These are phyloP conservation scores for Trichopus zeylanicus DNA, from an alignment of 116 monocot genomes.

Conservation along the genomic window DNA sequence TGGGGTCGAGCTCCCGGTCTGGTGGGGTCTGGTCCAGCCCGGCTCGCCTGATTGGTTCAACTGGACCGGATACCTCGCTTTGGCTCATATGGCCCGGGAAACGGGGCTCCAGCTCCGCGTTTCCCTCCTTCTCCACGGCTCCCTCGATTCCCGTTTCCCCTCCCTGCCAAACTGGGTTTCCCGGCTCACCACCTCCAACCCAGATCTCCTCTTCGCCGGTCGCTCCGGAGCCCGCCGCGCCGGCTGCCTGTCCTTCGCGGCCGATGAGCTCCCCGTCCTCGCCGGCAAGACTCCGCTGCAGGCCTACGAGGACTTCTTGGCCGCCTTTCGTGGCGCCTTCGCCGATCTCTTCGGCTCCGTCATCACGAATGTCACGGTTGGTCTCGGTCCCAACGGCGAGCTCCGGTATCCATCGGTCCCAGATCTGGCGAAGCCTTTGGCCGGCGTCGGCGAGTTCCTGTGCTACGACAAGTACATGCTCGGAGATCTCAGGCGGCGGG, in stretches of 20 bases:
- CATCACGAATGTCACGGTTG: constrained; percentile 48
- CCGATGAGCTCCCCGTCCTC: constrained; percentile 62
- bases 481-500: constrained; percentile 20
- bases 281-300: constrained; percentile 48
- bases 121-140: constrained; percentile 38
- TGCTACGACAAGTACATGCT: constrained; percentile 60
- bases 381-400: constrained; percentile 71
- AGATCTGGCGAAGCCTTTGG: background rate
- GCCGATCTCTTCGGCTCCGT: constrained; percentile 46
- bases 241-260: constrained; percentile 52
- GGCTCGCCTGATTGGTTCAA: constrained; percentile 20
- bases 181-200: constrained; percentile 21
- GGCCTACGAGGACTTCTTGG: constrained; percentile 37
- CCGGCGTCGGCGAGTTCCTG: constrained; percentile 63
- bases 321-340: constrained; percentile 40
- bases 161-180: constrained; percentile 46
- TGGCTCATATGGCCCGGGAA: constrained; percentile 44
- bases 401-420: constrained; percentile 61
- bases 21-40: constrained; percentile 55
- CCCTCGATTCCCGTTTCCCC: constrained; percentile 12
- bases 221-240: constrained; percentile 27
- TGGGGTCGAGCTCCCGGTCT: constrained; percentile 75
- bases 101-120: constrained; percentile 49
- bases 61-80: constrained; percentile 51
- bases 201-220: constrained; percentile 54